These are phyloP conservation scores for Mycena leptocephala DNA, from an alignment of 768 basidiomycete species.

Conservation along the genomic window DNA sequence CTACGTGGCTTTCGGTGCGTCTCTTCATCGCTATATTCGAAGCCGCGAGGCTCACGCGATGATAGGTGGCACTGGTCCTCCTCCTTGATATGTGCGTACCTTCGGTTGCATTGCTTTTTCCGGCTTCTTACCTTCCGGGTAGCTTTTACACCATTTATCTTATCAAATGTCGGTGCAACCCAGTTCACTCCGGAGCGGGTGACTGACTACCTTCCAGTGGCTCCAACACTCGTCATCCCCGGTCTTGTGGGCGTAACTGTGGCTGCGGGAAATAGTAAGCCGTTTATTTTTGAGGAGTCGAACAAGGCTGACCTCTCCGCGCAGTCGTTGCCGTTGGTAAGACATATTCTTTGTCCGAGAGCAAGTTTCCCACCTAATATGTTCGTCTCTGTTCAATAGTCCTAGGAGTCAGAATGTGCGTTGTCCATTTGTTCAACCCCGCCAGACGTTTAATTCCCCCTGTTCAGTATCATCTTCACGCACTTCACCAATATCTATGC, in stretches of 20 bases:
- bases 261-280: conserved; percentile 16
- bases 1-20: conserved; percentile 23
- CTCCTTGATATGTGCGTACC: conserved; percentile 21
- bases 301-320: neutral
- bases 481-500: conserved; percentile 25
- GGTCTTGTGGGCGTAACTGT: neutral
- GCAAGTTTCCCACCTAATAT: neutral
- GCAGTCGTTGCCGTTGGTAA: conserved; percentile 21
- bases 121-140: neutral
- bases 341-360: neutral
- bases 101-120: too few relatives aligned
- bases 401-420: conserved; percentile 28
- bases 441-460: neutral
- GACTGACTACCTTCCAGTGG: neutral
- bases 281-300: too few relatives aligned
- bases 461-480: conserved; percentile 16
- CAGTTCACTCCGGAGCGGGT: too few relatives aligned
- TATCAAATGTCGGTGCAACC: neutral
- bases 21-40: too few relatives aligned
- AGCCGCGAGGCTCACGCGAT: too few relatives aligned
- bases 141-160: conserved; percentile 18
- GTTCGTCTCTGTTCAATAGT: neutral
- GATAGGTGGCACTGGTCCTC: conserved; percentile 20
- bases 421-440: neutral
- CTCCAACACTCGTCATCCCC: neutral